phyloP scores from a whole-genome alignment of 768 basidiomycete genomes.

The Naganishia kalamii region DNA sequence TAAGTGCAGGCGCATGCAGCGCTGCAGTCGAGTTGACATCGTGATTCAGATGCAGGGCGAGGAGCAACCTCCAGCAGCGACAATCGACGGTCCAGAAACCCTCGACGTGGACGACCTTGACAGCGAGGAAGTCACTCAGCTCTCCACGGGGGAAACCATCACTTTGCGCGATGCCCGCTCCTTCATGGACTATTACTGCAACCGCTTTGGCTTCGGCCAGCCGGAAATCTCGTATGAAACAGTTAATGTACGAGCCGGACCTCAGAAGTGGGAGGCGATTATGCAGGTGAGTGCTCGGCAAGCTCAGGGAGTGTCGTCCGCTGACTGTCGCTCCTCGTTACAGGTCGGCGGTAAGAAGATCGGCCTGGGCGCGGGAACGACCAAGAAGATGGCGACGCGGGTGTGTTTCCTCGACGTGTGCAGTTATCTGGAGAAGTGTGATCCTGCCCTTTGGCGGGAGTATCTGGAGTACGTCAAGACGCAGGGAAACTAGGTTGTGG shows the following conservation, averaged over 20 bases:
- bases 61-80: slow-evolving; percentile 4
- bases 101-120: slow-evolving; percentile 45
- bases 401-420: slow-evolving; percentile 81
- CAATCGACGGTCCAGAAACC: slow-evolving; percentile 24
- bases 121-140: slow-evolving; percentile 9
- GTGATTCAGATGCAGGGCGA: slow-evolving; percentile 25
- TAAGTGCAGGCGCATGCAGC: slow-evolving; percentile 52
- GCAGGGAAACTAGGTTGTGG: slow-evolving; percentile 52
- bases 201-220: slow-evolving; percentile 63
- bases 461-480: slow-evolving; percentile 49
- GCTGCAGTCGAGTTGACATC: neutral
- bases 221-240: slow-evolving; percentile 60
- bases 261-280: slow-evolving; percentile 59
- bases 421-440: slow-evolving; percentile 77
- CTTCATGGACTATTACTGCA: slow-evolving; percentile 95
- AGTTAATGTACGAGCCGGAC: slow-evolving; percentile 13
- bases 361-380: slow-evolving; percentile 64
- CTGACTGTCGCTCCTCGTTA: neutral
- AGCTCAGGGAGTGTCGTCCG: neutral
- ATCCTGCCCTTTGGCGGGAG: slow-evolving; percentile 68
- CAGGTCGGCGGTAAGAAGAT: slow-evolving; percentile 68
- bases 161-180: slow-evolving; percentile 66
- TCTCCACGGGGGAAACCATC: slow-evolving; percentile 60
- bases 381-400: slow-evolving; percentile 66
- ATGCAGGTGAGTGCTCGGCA: slow-evolving; percentile 50